These are phyloP conservation scores for Yarrowia deformans DNA, from an alignment of 805 yeast species.

Conservation along the genomic window DNA sequence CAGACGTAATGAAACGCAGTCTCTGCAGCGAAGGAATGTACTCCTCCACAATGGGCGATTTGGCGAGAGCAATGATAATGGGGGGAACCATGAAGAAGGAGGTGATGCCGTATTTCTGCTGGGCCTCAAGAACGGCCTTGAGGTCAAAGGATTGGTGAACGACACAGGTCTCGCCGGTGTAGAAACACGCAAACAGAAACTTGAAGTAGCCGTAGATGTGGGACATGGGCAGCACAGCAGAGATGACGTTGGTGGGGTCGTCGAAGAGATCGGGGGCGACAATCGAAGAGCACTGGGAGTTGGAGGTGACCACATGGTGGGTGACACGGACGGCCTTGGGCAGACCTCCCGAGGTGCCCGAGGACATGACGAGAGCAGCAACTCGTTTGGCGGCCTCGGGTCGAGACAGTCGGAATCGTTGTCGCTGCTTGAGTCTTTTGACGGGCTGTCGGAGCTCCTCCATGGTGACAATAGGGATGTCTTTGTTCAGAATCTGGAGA, in stretches of 20 bases:
- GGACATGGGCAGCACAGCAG: conserved; percentile 49
- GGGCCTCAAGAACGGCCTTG: conserved; percentile 46
- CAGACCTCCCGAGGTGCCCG: conserved; percentile 58
- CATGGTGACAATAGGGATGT: conserved; percentile 9
- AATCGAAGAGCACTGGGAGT: conserved; percentile 51
- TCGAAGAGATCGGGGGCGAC: conserved; percentile 52
- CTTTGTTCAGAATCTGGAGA: conserved; percentile 52
- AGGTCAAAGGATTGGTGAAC: conserved; percentile 51
- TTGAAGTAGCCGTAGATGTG: conserved; percentile 48
- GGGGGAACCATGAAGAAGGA: conserved; percentile 55
- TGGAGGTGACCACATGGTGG: conserved; percentile 60
- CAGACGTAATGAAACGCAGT: conserved; percentile 53
- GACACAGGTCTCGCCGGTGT: conserved; percentile 44
- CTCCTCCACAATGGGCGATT: conserved; percentile 55
- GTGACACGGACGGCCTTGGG: conserved; percentile 81
- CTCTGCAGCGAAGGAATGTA: conserved; percentile 53
- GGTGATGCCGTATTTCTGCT: conserved; percentile 50
- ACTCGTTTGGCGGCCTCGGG: conserved; percentile 37
- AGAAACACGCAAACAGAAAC: conserved; percentile 46
- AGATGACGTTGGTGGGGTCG: conserved; percentile 48
- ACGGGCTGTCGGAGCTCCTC: conserved; percentile 17
- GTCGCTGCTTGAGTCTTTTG: conserved; percentile 23
- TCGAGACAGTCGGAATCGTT: conserved; percentile 26
- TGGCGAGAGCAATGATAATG: conserved; percentile 57
- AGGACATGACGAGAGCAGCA: conserved; percentile 49